phyloP scores from a whole-genome alignment of 202 grass and related monocot species.

The Schoenoplectus triqueter region DNA sequence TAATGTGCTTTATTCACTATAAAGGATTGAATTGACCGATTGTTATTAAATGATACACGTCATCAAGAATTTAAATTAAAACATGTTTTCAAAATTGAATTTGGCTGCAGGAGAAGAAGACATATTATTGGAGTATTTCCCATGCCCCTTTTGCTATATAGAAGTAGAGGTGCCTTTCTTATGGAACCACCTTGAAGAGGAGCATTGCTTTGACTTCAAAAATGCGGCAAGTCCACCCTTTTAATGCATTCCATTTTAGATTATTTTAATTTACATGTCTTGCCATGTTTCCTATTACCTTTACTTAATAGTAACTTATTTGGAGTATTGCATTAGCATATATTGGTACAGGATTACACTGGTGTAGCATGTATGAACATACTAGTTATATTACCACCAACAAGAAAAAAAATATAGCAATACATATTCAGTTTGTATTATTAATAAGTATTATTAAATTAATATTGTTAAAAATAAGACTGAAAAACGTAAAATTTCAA shows the following conservation, averaged over 20 bases:
- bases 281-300: background rate
- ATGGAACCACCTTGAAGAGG: slow-evolving; percentile 79
- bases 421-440: no score
- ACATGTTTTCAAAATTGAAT: slow-evolving; percentile 3
- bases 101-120: slow-evolving; percentile 60
- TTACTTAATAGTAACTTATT: slow-evolving; percentile 25
- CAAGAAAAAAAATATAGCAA: background rate
- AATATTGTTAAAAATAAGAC: no score
- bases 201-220: slow-evolving; percentile 83
- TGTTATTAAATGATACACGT: background rate
- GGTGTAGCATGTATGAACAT: background rate
- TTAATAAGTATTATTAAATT: no score
- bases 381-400: background rate
- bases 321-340: background rate
- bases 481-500: no score
- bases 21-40: background rate
- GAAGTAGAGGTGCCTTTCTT: slow-evolving; percentile 84
- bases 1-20: background rate
- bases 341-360: background rate
- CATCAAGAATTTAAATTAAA: slow-evolving; percentile 22
- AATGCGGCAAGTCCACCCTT: slow-evolving; percentile 61
- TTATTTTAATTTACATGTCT: slow-evolving; percentile 3
- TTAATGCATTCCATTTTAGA: background rate
- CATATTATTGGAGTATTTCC: slow-evolving; percentile 74
- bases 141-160: slow-evolving; percentile 85